A percentile compares a stretch with the other conserved stretches of the same genome.
phyloP scores from a whole-genome alignment of 176 grass and related monocot species.

The Oryza officinalis region DNA sequence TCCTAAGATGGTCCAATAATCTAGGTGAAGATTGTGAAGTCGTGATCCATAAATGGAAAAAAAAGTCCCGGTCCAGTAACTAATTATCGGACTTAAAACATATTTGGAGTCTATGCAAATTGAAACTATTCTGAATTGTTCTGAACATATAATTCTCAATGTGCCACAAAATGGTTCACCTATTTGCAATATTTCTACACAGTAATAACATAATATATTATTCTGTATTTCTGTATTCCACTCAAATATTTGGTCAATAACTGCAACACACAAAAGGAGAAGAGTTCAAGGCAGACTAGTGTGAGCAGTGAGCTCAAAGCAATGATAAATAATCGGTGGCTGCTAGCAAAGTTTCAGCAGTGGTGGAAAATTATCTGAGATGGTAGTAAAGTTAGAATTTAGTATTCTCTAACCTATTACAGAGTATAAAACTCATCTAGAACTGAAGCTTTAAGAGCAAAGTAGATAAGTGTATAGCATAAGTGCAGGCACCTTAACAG shows the following conservation, averaged over 20 bases:
- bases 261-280: neutral
- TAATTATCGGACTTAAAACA: neutral
- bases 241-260: neutral
- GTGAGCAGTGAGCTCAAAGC: neutral
- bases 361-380: slow-evolving; percentile 5
- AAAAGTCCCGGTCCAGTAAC: neutral
- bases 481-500: slow-evolving; percentile 54
- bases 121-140: slow-evolving; percentile 5
- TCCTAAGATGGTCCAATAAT: slow-evolving; percentile 13
- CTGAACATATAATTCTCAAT: neutral
- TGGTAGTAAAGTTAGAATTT: neutral
- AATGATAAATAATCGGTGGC: neutral
- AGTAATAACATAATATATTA: neutral
- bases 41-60: slow-evolving; percentile 2
- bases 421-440: no score
- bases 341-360: neutral
- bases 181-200: neutral
- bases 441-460: neutral
- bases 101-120: neutral
- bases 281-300: slow-evolving; percentile 2
- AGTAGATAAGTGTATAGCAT: slow-evolving; percentile 6
- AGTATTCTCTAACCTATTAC: neutral
- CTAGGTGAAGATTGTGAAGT: neutral
- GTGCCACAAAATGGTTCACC: neutral
- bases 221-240: neutral